Base-by-base conservation (phyloP, 306 rosid genomes). In the Corylus heterophylla region DNA sequence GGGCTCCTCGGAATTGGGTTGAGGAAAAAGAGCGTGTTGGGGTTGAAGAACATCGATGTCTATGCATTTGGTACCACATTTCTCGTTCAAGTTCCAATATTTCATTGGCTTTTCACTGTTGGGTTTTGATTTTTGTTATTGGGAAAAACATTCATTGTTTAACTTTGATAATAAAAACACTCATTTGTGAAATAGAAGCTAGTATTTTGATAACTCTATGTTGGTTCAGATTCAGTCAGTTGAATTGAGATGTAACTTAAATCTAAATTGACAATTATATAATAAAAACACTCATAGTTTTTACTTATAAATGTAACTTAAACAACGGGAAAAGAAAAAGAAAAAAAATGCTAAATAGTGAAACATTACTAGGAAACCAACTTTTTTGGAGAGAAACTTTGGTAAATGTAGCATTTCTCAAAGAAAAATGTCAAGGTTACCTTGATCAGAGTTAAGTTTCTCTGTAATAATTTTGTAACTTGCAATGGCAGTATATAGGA, bases 1-100 rank as follows among this genome's bases (percentile, higher is more conserved):
- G 80, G 79, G 54, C 94, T 95, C 27, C 89, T 90, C 8, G 98
- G 98, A 50, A 89, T 91, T 87, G 98, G 98, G 45, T 67, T 93
- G 66, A 85, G 98, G 52, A 92, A 74, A 80, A 95, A 95, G 86
- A 69, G 84, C 68, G 12, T 95, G 50, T 82, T 95, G 49, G 98
- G 98, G 12, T 78, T 95, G 78, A 95, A 91, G 88, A 92, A 91
- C 83, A 91, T 95, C 78, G 90, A 93, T 81, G 96, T 95, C 59
- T 95, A 95, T 74, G 97, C 96, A 74, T 95, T 81, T 76, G 98
- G 97, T 95, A 87, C 69, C 51, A 2, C 86, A 31, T 74, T 68
- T 54, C 44, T 29, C 56, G 50, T 17, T 62, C 69, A 42, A 11
- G 39, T 54, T 18, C 1, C 17, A 7, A 27, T 50, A 2, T 54